phyloP scores from a whole-genome alignment of 2,329 filamentous ascomycete genomes.

The Penicillium sp. region DNA sequence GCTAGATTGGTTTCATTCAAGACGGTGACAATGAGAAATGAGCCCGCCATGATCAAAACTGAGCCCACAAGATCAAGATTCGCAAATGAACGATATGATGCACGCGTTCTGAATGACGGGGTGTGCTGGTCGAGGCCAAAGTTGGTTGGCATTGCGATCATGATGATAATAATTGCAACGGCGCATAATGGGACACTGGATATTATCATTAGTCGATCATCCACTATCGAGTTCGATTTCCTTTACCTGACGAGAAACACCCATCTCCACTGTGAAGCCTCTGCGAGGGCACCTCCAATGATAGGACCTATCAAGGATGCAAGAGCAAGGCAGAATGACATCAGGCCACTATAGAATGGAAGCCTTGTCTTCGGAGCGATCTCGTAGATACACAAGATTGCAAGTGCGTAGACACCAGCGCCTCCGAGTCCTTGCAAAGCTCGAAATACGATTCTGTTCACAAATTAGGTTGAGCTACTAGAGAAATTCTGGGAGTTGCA shows the following conservation, averaged over 20 bases:
- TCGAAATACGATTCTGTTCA: conserved; percentile 28
- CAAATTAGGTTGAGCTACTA: conserved; percentile 1
- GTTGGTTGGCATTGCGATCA: conserved; percentile 20
- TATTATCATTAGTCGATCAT: conserved; percentile 1
- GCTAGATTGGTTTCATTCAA: conserved; percentile 43
- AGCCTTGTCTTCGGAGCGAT: conserved; percentile 24
- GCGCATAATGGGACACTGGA: conserved; percentile 16
- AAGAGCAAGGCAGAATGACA: conserved; percentile 20
- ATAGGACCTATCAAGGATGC: conserved; percentile 23
- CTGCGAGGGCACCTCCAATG: conserved; percentile 23
- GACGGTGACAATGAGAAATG: conserved; percentile 44
- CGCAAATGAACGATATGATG: conserved; percentile 23
- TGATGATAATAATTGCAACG: conserved; percentile 17
- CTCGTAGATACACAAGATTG: conserved; percentile 28
- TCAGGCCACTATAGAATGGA: conserved; percentile 21
- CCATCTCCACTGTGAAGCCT: conserved; percentile 25
- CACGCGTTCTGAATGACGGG: conserved; percentile 22
- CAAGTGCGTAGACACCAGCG: conserved; percentile 28
- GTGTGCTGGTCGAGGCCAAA: conserved; percentile 24
- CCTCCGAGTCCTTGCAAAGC: conserved; percentile 33
- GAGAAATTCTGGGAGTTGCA: neutral
- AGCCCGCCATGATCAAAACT: conserved; percentile 36
- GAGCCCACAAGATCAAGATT: conserved; percentile 22
- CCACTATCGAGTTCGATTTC: too few relatives aligned
- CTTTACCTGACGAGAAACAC: conserved; percentile 25